These are phyloP conservation scores for Rachicladosporium sp. DNA, from an alignment of 2,329 filamentous ascomycete genomes.

Conservation along the genomic window DNA sequence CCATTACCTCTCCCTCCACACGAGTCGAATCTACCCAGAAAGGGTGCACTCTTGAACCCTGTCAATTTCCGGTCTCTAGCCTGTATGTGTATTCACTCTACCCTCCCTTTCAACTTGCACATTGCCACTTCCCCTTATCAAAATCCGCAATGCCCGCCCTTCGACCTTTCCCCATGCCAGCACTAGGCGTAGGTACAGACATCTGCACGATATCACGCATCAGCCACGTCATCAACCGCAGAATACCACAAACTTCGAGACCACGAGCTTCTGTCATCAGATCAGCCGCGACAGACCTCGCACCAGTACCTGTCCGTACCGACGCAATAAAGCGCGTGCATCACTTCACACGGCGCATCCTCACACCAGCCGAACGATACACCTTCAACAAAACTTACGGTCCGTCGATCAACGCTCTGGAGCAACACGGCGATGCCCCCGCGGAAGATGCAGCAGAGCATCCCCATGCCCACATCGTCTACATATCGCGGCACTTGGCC, in stretches of 20 bases:
- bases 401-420: neutral
- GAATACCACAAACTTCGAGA: neutral
- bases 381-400: conserved; percentile 9
- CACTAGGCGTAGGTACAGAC: conserved; percentile 61
- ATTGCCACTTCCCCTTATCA: too few relatives aligned
- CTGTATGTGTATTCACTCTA: too few relatives aligned
- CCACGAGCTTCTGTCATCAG: too few relatives aligned
- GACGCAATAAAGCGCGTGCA: neutral
- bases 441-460: conserved; percentile 1
- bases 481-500: conserved; percentile 1
- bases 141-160: conserved; percentile 25
- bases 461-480: neutral
- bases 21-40: too few relatives aligned
- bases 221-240: conserved; percentile 37
- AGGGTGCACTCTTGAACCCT: too few relatives aligned
- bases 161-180: conserved; percentile 48
- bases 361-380: conserved; percentile 15
- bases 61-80: too few relatives aligned
- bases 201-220: conserved; percentile 62
- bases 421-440: too few relatives aligned
- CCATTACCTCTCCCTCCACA: too few relatives aligned
- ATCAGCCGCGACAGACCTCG: too few relatives aligned
- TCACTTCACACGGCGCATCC: conserved; percentile 15
- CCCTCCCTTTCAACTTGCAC: too few relatives aligned
- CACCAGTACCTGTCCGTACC: too few relatives aligned